A percentile compares a stretch with the other conserved stretches of the same genome.
Conservation (phyloP, 352 stramenopile genomes). For the Lagenidium giganteum region DNA sequence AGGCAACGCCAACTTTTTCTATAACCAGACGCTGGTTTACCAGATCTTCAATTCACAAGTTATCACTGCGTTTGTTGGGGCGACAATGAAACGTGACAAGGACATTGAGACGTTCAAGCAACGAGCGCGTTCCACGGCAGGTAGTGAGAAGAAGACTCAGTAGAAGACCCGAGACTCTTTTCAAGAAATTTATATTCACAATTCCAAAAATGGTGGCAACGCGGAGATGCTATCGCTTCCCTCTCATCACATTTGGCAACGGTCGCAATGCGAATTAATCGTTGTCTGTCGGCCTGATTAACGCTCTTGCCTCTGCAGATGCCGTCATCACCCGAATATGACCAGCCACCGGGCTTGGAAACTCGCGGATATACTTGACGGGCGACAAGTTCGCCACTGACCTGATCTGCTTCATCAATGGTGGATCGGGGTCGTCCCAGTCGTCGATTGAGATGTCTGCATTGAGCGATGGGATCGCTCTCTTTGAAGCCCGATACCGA, state of each 20-base stretch:
- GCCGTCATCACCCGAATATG: conserved; percentile 25
- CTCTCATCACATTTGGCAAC: conserved; percentile 22
- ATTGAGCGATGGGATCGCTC: no score
- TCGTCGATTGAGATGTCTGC: no score
- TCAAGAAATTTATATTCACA: not conserved
- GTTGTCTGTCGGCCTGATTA: not conserved
- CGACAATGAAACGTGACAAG: conserved; percentile 83
- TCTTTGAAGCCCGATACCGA: no score
- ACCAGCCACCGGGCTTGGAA: conserved; percentile 28
- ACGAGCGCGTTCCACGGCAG: no score
- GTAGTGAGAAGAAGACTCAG: not conserved
- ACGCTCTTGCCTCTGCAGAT: conserved; percentile 2
- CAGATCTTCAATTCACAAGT: conserved; percentile 80
- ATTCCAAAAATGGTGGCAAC: no score
- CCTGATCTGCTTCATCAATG: no score
- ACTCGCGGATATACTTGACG: conserved; percentile 45
- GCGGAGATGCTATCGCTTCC: conserved; percentile 31
- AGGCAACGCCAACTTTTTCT: conserved; percentile 88
- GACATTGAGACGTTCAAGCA: conserved; percentile 54
- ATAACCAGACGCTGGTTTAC: conserved; percentile 85
- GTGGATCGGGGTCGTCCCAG: no score
- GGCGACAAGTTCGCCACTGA: conserved; percentile 20
- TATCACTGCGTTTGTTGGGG: conserved; percentile 69
- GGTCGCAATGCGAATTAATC: conserved; percentile 16
- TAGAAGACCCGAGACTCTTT: not conserved